Evolutionary conservation across 139 green algal species (phyloP).

Genomic region (Coelastrella sp.): DNA sequence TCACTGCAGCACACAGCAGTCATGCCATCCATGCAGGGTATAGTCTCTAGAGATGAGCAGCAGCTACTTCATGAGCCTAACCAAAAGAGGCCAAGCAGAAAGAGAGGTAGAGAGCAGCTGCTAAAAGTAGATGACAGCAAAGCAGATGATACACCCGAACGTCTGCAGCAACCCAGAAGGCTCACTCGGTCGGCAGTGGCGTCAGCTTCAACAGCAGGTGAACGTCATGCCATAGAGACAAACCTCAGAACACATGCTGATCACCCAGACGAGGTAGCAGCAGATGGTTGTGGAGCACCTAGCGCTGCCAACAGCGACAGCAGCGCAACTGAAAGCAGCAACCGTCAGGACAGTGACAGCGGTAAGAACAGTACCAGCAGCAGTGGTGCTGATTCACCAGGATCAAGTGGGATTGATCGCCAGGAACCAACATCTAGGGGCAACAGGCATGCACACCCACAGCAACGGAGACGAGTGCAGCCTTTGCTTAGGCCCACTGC

Average conservation of each 20-base stretch:
- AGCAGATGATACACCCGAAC: not conserved
- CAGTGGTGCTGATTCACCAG: not conserved
- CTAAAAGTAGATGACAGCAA: no score
- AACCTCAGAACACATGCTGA: no score
- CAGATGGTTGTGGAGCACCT: no score
- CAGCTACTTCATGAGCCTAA: not conserved
- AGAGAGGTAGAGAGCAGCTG: not conserved
- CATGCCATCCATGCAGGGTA: no score
- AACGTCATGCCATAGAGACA: no score
- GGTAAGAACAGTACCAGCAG: not conserved
- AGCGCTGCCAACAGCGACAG: not conserved
- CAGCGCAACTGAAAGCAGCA: not conserved
- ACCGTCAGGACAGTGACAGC: constrained; percentile 5
- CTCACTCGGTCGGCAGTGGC: not conserved
- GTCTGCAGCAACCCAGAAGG: not conserved
- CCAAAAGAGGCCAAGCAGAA: not conserved
- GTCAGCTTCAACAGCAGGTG: not conserved
- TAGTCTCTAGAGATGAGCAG: no score
- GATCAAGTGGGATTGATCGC: no score
- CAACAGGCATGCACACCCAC: no score
- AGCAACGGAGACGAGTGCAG: no score
- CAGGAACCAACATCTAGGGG: no score
- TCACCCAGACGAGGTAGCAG: no score
- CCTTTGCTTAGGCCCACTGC: not conserved
- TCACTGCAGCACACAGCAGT: constrained; percentile 7